These are phyloP conservation scores for Daldinia sp. DNA, from an alignment of 2,329 filamentous ascomycete genomes.

Conservation along the genomic window DNA sequence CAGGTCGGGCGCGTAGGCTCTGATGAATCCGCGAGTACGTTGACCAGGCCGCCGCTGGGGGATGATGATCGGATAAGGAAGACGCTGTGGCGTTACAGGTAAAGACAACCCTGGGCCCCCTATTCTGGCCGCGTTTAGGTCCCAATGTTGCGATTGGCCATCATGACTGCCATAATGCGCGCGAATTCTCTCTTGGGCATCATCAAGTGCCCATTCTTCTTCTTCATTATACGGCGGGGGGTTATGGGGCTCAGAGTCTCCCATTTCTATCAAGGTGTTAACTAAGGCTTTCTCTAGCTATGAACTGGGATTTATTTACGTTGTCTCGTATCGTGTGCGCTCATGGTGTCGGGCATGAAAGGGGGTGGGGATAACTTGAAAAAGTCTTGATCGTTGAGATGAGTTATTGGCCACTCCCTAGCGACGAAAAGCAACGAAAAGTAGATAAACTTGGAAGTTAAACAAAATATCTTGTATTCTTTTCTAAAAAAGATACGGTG, in stretches of 20 bases:
- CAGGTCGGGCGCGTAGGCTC: constrained; percentile 40
- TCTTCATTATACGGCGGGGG: constrained; percentile 7
- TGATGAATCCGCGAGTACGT: constrained; percentile 39
- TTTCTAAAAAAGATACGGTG: too few relatives aligned
- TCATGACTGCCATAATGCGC: not conserved
- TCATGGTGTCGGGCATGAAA: too few relatives aligned
- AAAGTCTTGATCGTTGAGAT: too few relatives aligned
- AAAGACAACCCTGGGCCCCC: not conserved
- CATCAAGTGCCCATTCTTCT: constrained; percentile 30
- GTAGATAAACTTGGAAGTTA: too few relatives aligned
- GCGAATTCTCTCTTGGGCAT: constrained; percentile 20
- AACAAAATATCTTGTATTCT: too few relatives aligned
- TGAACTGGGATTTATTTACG: too few relatives aligned
- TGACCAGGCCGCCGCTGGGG: constrained; percentile 39
- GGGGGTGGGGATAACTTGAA: too few relatives aligned
- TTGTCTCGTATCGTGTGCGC: too few relatives aligned
- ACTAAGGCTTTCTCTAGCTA: too few relatives aligned
- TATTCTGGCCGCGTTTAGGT: not conserved
- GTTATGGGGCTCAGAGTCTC: not conserved
- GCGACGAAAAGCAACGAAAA: too few relatives aligned
- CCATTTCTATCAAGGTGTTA: too few relatives aligned
- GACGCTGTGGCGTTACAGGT: constrained; percentile 6
- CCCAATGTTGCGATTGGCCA: not conserved
- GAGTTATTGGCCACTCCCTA: too few relatives aligned
- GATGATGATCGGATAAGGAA: constrained; percentile 36